Base-by-base conservation (phyloP, 805 yeast species). In the Millerago galiae region DNA sequence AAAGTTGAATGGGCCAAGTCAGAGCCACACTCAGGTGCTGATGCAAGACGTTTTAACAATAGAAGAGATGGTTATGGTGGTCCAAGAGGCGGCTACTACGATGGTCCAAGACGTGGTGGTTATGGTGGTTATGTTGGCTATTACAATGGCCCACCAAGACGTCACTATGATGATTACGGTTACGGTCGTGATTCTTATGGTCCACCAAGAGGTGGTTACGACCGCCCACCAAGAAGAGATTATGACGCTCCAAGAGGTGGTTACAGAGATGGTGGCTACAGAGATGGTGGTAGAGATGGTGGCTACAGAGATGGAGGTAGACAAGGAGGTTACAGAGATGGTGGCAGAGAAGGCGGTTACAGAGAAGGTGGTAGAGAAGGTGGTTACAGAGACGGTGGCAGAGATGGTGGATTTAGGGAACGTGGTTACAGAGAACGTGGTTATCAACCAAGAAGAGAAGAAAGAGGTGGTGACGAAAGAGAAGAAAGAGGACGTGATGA, bases 1-100 rank as follows among this genome's bases (percentile, higher is more conserved):
- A 67, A 62, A 18, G 78, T 77, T 25, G 77, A 77, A 59, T 62
- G 72, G 61, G 83, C 83, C 8, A 70, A 72, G 52, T 72, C 77
- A 13, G 74, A 74, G 47, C 81, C 82, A 6, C 70, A 63, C 46
- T 60, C 67, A 11, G 49, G 60, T 28, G 52, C 61, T 14, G 40
- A 43, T 25, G 16, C 35, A 21, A 43, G 46, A 38, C 54, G 51
- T 27, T 38, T 54, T 13, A 15, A 5, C 41, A 24, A 27, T 7
- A 32, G 46, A 31, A 41, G 46, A 16, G 39, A 47, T 25, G 48
- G 43, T 21, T 40, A 39, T 15, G 47, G 50, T n/a, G 35, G 35
- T 17, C 42, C 45, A 43, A 35, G 55, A 24, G 45, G 42, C 5
- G 36, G 27, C 32, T 41, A 43, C 16, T 50, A 50, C 30, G 44